Conservation (phyloP, 1,284 basidiomycete species). For the Sporisorium scitamineum region DNA sequence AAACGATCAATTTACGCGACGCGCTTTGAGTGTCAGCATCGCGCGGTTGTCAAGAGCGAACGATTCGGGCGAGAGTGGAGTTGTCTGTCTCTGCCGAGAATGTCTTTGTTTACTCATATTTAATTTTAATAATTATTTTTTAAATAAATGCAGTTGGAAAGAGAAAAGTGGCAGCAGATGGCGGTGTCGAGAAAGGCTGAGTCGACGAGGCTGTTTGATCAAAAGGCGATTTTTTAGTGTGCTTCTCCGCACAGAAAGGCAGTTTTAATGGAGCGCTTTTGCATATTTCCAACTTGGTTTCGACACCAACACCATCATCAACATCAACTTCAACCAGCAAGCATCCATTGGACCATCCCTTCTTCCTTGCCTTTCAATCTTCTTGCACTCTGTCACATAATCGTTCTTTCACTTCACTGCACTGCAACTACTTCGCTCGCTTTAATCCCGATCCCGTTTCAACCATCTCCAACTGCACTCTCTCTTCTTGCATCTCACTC, state of each 20-base stretch:
- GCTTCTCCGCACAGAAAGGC: conserved; percentile 4
- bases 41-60: not conserved
- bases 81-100: not conserved
- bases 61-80: conserved; percentile 14
- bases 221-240: not conserved
- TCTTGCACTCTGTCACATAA: not conserved
- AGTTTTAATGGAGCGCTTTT: not conserved
- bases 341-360: not conserved
- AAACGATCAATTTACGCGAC: conserved; percentile 19
- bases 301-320: conserved; percentile 6
- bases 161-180: conserved; percentile 1
- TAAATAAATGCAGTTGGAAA: conserved; percentile 1
- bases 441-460: too few species aligned
- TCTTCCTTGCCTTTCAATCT: not conserved
- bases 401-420: not conserved
- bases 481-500: not conserved
- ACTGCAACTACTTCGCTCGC: conserved; percentile 6
- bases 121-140: not conserved
- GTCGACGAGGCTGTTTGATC: not conserved
- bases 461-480: not conserved
- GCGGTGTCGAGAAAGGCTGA: conserved; percentile 5
- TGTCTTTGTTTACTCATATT: not conserved
- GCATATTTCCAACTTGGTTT: not conserved
- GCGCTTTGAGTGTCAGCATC: not conserved
- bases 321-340: not conserved